Base-by-base conservation (phyloP, 2,329 filamentous ascomycete species). In the Phaeosphaeria sp. region DNA sequence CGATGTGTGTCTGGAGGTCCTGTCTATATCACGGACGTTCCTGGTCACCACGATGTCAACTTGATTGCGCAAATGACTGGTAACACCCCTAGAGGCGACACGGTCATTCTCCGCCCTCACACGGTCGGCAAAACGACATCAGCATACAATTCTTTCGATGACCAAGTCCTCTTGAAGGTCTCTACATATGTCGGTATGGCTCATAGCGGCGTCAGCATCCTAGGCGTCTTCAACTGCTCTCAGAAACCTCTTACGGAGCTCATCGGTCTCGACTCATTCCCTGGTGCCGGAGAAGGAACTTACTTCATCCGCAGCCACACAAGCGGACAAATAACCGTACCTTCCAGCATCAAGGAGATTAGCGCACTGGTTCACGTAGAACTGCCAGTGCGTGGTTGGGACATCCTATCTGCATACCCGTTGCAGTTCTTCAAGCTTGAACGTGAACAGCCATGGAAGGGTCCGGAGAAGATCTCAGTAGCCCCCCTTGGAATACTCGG, bases 11-110 rank as follows among this genome's bases (percentile, higher is more conserved):
- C 90, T 48, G 95, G 95, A 8, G 95, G 95, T 0, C 95, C 94
- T 0, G 90, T 99, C 42, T 97, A 96, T 69, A 93, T 99, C 74
- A 98, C 94, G 0, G 95, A 99, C 76, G 85, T 88, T 0, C 94
- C 94, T 0, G 93, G 92, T 0, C 80, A 91, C 58, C 92, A 98
- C 74, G 85, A 97, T 69, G 70, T 93, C 27, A 78, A 83, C 6
- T 77, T 99, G 17, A 90, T 99, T 59, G 78, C 83, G 25, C 89
- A 96, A 74, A 93, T 98, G 84, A 93, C 91, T 0, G 93, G 90
- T 0, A 80, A 83, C 11, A 95, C 91, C 0, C 82, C 87, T 0
- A 81, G 86, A 22, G 91, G 89, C 0, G 89, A 87, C 62, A 95
- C 92, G 0, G 86, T 96, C 0, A 91, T 96, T 20, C 87, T 98